These are phyloP conservation scores for Cytospora leucostoma DNA, from an alignment of 2,329 filamentous ascomycete genomes.

Conservation along the genomic window DNA sequence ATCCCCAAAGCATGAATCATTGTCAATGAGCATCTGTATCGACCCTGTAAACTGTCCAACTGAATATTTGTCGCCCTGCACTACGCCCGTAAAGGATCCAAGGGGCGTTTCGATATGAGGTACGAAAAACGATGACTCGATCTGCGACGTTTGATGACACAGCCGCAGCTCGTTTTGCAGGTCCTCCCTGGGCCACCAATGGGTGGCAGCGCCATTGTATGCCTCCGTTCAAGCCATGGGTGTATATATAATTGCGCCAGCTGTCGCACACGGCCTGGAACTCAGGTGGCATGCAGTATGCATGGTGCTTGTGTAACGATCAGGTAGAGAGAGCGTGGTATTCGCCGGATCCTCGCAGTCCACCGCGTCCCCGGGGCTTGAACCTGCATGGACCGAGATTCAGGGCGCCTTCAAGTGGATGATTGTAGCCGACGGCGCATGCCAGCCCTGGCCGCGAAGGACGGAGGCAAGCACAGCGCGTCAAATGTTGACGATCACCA, in stretches of 20 bases:
- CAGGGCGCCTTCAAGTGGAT: not conserved
- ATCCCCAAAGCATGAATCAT: slow-evolving; percentile 29
- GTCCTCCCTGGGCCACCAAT: not conserved
- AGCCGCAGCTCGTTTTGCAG: not conserved
- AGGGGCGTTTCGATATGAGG: not conserved
- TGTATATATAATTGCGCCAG: slow-evolving; percentile 13
- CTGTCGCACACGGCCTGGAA: slow-evolving; percentile 16
- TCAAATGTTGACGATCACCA: not conserved
- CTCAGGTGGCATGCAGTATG: slow-evolving; percentile 32
- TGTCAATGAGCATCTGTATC: slow-evolving; percentile 17
- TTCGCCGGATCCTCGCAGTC: slow-evolving; percentile 3
- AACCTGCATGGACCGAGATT: slow-evolving; percentile 11
- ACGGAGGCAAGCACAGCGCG: not conserved
- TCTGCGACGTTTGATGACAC: not conserved
- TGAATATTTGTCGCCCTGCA: not conserved
- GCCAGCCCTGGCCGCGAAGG: not conserved
- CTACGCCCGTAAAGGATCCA: not conserved
- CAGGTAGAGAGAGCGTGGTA: slow-evolving; percentile 2
- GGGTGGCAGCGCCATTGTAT: not conserved
- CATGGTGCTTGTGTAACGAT: slow-evolving; percentile 33
- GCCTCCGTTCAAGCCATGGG: slow-evolving; percentile 15
- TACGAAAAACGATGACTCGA: not conserved
- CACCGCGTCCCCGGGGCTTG: not conserved
- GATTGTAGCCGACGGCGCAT: not conserved
- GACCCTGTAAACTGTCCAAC: not conserved